Evolutionary conservation across 2,329 filamentous ascomycete genomes (phyloP), one percentile per base, ranked within the genome.

Genomic region (Geosmithia flava): DNA sequence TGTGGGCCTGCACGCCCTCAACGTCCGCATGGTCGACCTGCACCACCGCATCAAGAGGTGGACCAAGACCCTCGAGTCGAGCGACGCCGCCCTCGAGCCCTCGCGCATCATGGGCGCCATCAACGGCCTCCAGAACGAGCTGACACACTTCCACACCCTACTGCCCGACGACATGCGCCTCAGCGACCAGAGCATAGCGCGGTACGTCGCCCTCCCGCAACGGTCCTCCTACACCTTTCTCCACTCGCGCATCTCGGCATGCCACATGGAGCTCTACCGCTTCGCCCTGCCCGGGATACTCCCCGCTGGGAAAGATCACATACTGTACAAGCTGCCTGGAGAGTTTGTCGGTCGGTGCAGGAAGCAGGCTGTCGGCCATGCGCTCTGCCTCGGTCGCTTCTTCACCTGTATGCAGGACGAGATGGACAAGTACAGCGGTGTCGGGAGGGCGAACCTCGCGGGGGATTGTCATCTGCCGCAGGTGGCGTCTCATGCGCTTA

Each of bases 221-320:
- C 56, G 61, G 20, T 53, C 58, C 6, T 62, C 61, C 20, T 68
- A 64, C 44, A 58, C 66, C 30, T 64, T 63, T 51, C 56, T 69
- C 23, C 64, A 68, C 52, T 62, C 60, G 1, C 59, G 61, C 45
- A 55, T 68, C 17, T 62, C 61, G 23, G 57, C 60, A 7, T 57
- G 62, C 39, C 63, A 68, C 47, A 59, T 68, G 13, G 65, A 68
- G 30, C 53, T 69, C 7, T 69, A 69, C 49, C 59, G 66, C 11
- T 65, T 67, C 49, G 59, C 62, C 15, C 53, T 68, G 7, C 66
- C 66, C 0, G 62, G 62, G 1, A 55, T 66, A 1, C 54, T 59
- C 15, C 63, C 64, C 20, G 59, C 60, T 39, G 56, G 59, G 0
- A 58, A 58, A 3, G 50, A 58, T 10, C 62, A 65, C 3, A 52